These are phyloP conservation scores for Psilocybe cubensis DNA, from an alignment of 768 basidiomycete species.

Conservation along the genomic window DNA sequence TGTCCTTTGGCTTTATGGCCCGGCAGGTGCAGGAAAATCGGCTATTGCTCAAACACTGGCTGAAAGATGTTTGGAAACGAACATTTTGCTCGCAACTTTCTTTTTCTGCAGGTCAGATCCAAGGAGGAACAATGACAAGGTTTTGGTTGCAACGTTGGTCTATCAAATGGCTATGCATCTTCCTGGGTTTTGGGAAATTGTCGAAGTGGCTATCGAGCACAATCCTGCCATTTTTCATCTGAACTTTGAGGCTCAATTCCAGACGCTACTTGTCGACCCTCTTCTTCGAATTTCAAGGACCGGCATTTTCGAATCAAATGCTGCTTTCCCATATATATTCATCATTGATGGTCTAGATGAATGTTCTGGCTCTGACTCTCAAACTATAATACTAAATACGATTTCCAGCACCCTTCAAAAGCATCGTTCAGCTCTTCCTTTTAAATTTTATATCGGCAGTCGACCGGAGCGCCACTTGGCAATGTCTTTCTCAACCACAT, in stretches of 20 bases:
- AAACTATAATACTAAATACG: conserved; percentile 3
- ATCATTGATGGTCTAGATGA: conserved; percentile 25
- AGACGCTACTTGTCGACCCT: conserved; percentile 11
- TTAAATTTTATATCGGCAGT: conserved; percentile 11
- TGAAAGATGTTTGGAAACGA: background rate
- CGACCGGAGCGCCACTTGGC: conserved; percentile 12
- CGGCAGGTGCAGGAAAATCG: conserved; percentile 24
- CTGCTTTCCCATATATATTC: background rate
- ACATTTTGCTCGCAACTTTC: conserved; percentile 11
- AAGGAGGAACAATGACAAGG: background rate
- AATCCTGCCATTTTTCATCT: conserved; percentile 10
- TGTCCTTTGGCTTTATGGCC: conserved; percentile 21
- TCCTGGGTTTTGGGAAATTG: background rate
- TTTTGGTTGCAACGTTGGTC: conserved; percentile 14
- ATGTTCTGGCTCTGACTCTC: conserved; percentile 11
- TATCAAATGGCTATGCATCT: conserved; percentile 13
- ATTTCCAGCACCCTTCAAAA: background rate
- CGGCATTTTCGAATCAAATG: background rate
- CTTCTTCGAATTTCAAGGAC: background rate
- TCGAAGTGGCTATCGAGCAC: background rate
- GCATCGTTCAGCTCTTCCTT: background rate
- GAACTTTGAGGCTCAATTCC: conserved; percentile 5
- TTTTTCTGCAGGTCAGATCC: conserved; percentile 14
- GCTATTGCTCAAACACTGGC: conserved; percentile 19
- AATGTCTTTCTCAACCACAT: background rate